Percentiles rank a stretch among this genome's conserved stretches.
phyloP scores from a whole-genome alignment of 139 green algal species.

The Tetraselmis chui region DNA sequence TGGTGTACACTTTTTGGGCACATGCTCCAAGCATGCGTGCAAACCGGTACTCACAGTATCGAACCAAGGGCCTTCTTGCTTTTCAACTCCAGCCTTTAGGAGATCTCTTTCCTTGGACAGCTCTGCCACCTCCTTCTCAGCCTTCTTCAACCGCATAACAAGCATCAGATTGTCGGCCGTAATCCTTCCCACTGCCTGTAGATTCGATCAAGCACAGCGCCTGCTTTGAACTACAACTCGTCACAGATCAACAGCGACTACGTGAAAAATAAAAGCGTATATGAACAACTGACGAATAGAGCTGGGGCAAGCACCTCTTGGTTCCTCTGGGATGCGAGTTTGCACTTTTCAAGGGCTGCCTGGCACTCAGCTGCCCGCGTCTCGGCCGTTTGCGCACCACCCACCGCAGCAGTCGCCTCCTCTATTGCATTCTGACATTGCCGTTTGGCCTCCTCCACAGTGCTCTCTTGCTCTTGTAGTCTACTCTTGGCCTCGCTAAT shows the following conservation, averaged over 20 bases:
- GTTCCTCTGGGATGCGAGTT: neutral
- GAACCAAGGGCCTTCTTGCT: conserved; percentile 23
- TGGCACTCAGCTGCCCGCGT: neutral
- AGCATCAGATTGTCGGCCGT: conserved; percentile 30
- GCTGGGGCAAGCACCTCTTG: neutral
- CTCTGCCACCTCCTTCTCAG: conserved; percentile 6
- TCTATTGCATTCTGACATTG: neutral
- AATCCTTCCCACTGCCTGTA: conserved; percentile 11
- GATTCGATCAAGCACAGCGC: neutral
- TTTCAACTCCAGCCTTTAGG: conserved; percentile 13
- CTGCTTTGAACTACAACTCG: neutral
- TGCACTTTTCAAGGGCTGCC: neutral
- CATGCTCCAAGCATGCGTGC: neutral
- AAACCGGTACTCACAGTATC: conserved; percentile 8
- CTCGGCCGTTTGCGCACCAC: neutral
- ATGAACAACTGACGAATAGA: neutral
- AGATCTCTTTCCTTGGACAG: conserved; percentile 7
- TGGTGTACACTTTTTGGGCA: neutral
- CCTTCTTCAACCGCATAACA: conserved; percentile 12
- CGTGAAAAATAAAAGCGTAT: neutral
- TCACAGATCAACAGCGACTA: neutral
- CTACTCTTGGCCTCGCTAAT: neutral
- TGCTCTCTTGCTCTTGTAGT: neutral
- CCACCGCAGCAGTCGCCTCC: neutral
- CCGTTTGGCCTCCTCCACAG: neutral